phyloP scores from a whole-genome alignment of 2,329 filamentous ascomycete genomes.

The Fusarium denticulatum region DNA sequence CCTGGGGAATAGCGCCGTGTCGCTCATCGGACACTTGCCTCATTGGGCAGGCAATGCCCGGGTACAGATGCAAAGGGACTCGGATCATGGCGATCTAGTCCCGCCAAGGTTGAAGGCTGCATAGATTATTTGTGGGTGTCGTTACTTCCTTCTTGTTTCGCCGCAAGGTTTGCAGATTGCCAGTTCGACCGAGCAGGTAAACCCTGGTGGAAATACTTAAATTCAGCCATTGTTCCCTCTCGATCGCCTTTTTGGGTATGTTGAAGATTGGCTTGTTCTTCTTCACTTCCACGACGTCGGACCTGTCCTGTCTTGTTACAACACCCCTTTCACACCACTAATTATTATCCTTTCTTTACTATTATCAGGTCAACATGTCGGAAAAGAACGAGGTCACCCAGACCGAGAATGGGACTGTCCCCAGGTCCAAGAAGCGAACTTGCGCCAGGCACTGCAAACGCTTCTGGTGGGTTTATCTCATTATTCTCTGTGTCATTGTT shows the following conservation, averaged over 20 bases:
- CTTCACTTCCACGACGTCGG: conserved; percentile 15
- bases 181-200: conserved; percentile 13
- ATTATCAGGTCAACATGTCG: conserved; percentile 46
- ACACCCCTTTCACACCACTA: background rate
- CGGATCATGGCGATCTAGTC: conserved; percentile 42
- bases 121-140: conserved; percentile 10
- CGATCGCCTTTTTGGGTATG: background rate
- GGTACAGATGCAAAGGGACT: conserved; percentile 41
- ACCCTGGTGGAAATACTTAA: conserved; percentile 37
- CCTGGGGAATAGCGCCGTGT: conserved; percentile 41
- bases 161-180: conserved; percentile 17
- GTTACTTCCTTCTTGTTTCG: conserved; percentile 19
- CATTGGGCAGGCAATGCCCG: conserved; percentile 40
- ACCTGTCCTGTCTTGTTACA: conserved; percentile 1
- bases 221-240: conserved; percentile 27
- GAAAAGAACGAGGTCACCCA: conserved; percentile 51
- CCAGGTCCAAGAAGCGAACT: conserved; percentile 50
- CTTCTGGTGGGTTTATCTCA: conserved; percentile 71
- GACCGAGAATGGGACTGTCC: conserved; percentile 47
- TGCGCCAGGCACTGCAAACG: conserved; percentile 60
- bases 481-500: conserved; percentile 59
- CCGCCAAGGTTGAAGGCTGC: conserved; percentile 21
- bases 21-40: conserved; percentile 39
- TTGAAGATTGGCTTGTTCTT: conserved; percentile 27
- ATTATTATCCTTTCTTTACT: background rate